Evolutionary conservation across 495 filamentous ascomycete species (phyloP).

Genomic region (Penicillium psychrofluorescens): DNA sequence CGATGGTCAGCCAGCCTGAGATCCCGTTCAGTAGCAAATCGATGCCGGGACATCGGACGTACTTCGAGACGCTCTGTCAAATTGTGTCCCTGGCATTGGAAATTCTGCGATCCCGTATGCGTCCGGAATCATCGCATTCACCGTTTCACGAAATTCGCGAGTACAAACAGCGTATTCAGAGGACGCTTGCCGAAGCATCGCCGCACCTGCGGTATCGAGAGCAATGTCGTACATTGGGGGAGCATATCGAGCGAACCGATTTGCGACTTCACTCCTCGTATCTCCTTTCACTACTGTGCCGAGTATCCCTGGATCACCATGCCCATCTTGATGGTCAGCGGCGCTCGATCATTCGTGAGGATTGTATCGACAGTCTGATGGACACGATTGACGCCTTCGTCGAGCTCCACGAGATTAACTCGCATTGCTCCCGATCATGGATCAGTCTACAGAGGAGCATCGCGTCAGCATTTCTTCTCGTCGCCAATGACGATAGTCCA

Average conservation of each 20-base stretch:
- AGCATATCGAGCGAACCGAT: constrained; percentile 50
- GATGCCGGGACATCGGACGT: constrained; percentile 41
- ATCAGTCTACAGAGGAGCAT: constrained; percentile 41
- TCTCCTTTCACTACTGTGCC: constrained; percentile 50
- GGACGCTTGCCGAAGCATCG: constrained; percentile 42
- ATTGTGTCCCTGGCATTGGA: constrained; percentile 48
- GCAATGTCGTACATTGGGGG: constrained; percentile 36
- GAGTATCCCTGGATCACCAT: constrained; percentile 46
- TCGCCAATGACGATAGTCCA: constrained; percentile 32
- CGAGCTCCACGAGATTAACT: constrained; percentile 35
- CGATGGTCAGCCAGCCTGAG: constrained; percentile 43
- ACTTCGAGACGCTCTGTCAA: constrained; percentile 48
- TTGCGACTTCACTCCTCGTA: constrained; percentile 52
- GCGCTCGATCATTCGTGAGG: constrained; percentile 32
- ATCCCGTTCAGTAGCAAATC: constrained; percentile 42
- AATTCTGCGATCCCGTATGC: constrained; percentile 46
- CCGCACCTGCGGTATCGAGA: constrained; percentile 45
- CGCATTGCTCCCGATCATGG: constrained; percentile 39
- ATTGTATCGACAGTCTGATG: constrained; percentile 35
- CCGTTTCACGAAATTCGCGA: constrained; percentile 40
- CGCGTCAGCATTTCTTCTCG: constrained; percentile 39
- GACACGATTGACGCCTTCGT: constrained; percentile 39
- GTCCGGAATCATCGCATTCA: constrained; percentile 26
- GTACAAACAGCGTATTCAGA: constrained; percentile 44
- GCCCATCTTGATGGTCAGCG: constrained; percentile 23